phyloP scores from a whole-genome alignment of 2,329 filamentous ascomycete genomes.

The Talaromyces atroroseus region DNA sequence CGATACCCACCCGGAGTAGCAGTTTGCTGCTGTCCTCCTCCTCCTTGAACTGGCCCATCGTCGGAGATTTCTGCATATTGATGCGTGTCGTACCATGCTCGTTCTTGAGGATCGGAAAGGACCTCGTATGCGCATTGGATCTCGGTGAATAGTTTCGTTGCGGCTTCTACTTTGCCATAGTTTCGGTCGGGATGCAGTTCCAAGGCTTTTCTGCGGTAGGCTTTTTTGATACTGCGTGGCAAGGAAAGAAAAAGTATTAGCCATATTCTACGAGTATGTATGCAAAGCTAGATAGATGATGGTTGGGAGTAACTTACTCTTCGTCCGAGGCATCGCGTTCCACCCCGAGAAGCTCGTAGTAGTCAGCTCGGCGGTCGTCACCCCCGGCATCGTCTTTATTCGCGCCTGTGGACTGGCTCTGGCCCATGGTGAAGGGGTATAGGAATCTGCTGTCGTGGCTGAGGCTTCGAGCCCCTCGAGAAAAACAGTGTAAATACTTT shows the following conservation, averaged over 20 bases:
- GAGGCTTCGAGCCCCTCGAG: background rate
- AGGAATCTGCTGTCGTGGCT: background rate
- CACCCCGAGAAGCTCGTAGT: constrained; percentile 75
- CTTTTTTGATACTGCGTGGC: constrained; percentile 75
- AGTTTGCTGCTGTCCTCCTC: constrained; percentile 30
- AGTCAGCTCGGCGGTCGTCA: constrained; percentile 31
- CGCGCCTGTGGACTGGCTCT: constrained; percentile 37
- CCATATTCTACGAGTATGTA: background rate
- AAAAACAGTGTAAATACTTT: background rate
- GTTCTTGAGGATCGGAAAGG: constrained; percentile 91
- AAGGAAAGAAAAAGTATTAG: constrained; percentile 4
- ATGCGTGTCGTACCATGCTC: constrained; percentile 97
- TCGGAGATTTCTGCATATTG: constrained; percentile 75
- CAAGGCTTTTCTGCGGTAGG: constrained; percentile 83
- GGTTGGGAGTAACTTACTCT: constrained; percentile 51
- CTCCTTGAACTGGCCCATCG: constrained; percentile 36
- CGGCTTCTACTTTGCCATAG: constrained; percentile 73
- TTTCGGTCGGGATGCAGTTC: constrained; percentile 95
- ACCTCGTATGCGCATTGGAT: constrained; percentile 91
- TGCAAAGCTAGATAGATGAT: constrained; percentile 22
- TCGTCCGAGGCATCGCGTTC: constrained; percentile 70
- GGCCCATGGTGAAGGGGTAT: constrained; percentile 33
- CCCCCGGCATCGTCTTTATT: constrained; percentile 18
- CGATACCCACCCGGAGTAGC: constrained; percentile 64
- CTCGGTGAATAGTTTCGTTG: constrained; percentile 83